Conservation (phyloP, 2,329 filamentous ascomycete genomes). For the Fusarium acutatum region DNA sequence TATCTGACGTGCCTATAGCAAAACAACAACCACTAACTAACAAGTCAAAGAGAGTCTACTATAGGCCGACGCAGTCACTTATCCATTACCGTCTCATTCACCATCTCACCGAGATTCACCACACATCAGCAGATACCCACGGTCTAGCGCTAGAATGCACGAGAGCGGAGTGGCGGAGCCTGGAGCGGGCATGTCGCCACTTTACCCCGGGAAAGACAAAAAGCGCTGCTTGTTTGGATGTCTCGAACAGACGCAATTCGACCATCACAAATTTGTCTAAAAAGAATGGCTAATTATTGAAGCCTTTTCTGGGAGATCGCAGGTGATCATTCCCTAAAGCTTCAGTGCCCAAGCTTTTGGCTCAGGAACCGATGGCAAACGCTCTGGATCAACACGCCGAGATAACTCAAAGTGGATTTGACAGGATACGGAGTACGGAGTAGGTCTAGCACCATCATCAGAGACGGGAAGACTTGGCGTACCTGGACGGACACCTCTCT, state of each 20-base stretch:
- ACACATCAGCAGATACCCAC: conserved; percentile 23
- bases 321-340: conserved; percentile 26
- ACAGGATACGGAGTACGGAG: not conserved
- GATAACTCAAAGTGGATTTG: conserved; percentile 13
- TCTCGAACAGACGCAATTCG: not conserved
- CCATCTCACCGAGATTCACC: conserved; percentile 10
- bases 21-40: not conserved
- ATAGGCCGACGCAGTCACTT: conserved; percentile 16
- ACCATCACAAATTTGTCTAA: not conserved
- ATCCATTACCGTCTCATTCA: conserved; percentile 25
- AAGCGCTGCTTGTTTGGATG: conserved; percentile 11
- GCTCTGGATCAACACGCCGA: conserved; percentile 2
- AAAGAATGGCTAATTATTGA: not conserved
- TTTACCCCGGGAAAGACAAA: conserved; percentile 34
- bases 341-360: not conserved
- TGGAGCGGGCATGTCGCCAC: conserved; percentile 32
- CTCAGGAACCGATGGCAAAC: conserved; percentile 28
- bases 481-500: conserved; percentile 4
- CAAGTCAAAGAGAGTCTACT: not conserved
- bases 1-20: not conserved
- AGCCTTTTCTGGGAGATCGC: not conserved
- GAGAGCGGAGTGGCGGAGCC: conserved; percentile 27
- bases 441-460: not conserved
- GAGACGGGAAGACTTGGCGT: not conserved
- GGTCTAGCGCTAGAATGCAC: conserved; percentile 19